phyloP scores from a whole-genome alignment of 352 stramenopile species.

The Phytopythium kandeliae region DNA sequence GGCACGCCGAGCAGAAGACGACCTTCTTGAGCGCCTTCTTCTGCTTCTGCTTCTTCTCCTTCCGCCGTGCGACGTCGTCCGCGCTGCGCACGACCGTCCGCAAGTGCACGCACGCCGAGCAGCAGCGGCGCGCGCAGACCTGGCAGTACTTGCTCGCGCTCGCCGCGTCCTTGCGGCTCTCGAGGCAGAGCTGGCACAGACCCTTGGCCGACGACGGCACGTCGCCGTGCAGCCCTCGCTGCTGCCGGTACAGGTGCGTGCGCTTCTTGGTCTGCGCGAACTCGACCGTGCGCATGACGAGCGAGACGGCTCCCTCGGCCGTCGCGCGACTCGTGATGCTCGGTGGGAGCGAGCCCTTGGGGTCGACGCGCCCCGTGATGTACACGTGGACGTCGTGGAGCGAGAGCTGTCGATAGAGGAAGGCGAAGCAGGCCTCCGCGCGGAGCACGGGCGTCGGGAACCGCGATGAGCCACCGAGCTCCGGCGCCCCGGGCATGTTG shows the following conservation, averaged over 20 bases:
- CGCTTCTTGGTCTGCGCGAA: conserved; percentile 57
- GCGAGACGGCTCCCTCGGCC: conserved; percentile 19
- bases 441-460: too few species aligned
- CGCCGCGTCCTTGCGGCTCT: too few species aligned
- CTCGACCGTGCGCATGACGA: conserved; percentile 5
- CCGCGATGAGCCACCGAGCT: conserved; percentile 4
- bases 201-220: too few species aligned
- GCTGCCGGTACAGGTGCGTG: conserved; percentile 18
- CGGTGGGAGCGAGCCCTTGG: conserved; percentile 22
- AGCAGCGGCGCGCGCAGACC: too few species aligned
- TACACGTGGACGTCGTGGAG: conserved; percentile 36
- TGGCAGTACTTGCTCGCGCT: too few species aligned
- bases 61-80: neutral
- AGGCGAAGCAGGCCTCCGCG: conserved; percentile 3
- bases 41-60: too few species aligned
- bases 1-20: neutral
- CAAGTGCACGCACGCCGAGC: too few species aligned
- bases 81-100: too few species aligned
- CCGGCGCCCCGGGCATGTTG: conserved; percentile 5
- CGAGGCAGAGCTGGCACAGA: too few species aligned
- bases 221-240: neutral
- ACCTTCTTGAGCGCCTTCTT: too few species aligned
- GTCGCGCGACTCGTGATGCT: conserved; percentile 22
- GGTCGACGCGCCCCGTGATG: conserved; percentile 35
- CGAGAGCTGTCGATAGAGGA: conserved; percentile 18